phyloP scores from a whole-genome alignment of 805 yeast species.

The Sungouiozyma ichnusensis region DNA sequence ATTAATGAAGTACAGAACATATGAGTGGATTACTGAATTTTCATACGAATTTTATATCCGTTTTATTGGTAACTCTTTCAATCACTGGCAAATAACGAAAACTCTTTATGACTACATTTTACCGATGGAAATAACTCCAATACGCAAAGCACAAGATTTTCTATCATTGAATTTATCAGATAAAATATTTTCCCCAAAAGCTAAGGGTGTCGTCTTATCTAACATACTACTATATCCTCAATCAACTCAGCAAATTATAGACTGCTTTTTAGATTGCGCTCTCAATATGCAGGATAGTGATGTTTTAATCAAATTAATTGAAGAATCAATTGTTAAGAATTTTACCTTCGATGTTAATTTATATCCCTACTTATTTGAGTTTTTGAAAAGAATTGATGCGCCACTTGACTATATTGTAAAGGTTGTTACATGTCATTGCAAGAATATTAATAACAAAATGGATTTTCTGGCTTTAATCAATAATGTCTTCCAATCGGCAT shows the following conservation, averaged over 20 bases:
- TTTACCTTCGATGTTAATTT: constrained; percentile 23
- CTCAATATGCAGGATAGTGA: constrained; percentile 24
- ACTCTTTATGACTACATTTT: constrained; percentile 31
- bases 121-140: constrained; percentile 21
- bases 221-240: constrained; percentile 19
- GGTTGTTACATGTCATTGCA: constrained; percentile 29
- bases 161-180: neutral
- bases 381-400: constrained; percentile 22
- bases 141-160: constrained; percentile 4
- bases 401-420: constrained; percentile 26
- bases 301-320: constrained; percentile 29
- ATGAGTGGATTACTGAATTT: constrained; percentile 34
- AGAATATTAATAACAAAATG: constrained; percentile 2
- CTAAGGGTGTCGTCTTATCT: constrained; percentile 4
- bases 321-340: constrained; percentile 32
- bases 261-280: constrained; percentile 21
- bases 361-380: constrained; percentile 29
- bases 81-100: constrained; percentile 26
- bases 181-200: neutral
- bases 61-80: constrained; percentile 27
- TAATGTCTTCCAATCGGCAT: neutral
- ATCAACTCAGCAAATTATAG: constrained; percentile 16
- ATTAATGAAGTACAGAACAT: constrained; percentile 29
- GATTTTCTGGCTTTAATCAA: neutral
- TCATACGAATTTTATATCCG: constrained; percentile 30